Percentiles rank a stretch among this genome's conserved stretches.
Evolutionary conservation across 352 stramenopile species (phyloP).

Genomic region (Phytophthora citricola): DNA sequence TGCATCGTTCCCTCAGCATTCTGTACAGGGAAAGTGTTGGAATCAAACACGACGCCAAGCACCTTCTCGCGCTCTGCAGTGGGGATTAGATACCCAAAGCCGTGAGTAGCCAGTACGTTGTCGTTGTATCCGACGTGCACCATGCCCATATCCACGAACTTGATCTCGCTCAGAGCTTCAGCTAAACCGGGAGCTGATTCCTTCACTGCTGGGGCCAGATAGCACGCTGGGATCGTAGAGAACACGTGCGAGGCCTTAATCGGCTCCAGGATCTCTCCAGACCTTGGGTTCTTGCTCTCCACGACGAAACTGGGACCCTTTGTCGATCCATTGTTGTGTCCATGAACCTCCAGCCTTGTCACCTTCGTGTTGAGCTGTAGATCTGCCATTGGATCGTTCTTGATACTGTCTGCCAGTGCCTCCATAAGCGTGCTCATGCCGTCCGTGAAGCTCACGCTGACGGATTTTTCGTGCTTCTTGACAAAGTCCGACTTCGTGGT

Average conservation of each 20-base stretch:
- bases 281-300: constrained; percentile 41
- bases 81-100: constrained; percentile 89
- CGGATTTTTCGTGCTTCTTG: constrained; percentile 62
- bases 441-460: constrained; percentile 87
- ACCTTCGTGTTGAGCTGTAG: constrained; percentile 51
- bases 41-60: constrained; percentile 89
- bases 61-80: constrained; percentile 73
- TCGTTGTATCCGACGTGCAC: constrained; percentile 81
- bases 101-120: constrained; percentile 62
- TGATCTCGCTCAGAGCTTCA: constrained; percentile 62
- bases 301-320: constrained; percentile 46
- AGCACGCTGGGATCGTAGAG: constrained; percentile 76
- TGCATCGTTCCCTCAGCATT: constrained; percentile 52
- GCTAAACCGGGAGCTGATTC: constrained; percentile 54
- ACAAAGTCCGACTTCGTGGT: constrained; percentile 78
- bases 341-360: constrained; percentile 32
- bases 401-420: constrained; percentile 50
- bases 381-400: constrained; percentile 51
- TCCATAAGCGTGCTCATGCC: constrained; percentile 82
- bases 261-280: constrained; percentile 34
- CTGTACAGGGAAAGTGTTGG: constrained; percentile 88
- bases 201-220: constrained; percentile 55
- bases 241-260: constrained; percentile 77
- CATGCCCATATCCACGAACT: constrained; percentile 85
- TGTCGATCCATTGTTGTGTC: constrained; percentile 15